Base-by-base conservation (phyloP, 1,139 yeast genomes). In the Sugiyamaella japonica region DNA sequence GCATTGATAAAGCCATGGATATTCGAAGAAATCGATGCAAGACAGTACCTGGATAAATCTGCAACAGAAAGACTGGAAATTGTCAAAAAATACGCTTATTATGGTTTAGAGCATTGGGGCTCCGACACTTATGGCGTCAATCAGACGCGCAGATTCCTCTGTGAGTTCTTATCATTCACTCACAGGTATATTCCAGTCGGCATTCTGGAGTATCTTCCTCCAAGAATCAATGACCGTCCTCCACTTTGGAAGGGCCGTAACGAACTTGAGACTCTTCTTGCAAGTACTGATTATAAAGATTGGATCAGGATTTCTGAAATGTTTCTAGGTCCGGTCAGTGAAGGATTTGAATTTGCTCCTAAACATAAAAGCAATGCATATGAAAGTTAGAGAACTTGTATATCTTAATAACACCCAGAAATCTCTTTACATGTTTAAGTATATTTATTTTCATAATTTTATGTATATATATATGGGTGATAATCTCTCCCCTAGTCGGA, bases 1-100 rank as follows among this genome's bases (percentile, higher is more conserved):
- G 98, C 98, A 0, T 80, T 93, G 62, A 91, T 95, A 70, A 93
- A 95, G 72, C 99, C 99, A 47, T 93, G 99, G 99, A 89, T 93
- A 49, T 93, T 93, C 66, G 98, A 95, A 74, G 99, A 93, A 73
- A 83, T 95, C 52, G 95, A 91, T 55, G 78, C 95, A 7, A 83
- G 84, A 65, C 98, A 93, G 70, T 86, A 90, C 68, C 73, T 93
- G 61, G 99, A 93, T 71, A 95, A 93, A 72, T 77, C 89, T 2
- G 85, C 97, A n/a, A 76, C 84, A 38, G 97, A 93, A 72, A 82
- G 99, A 70, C 78, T 93, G 56, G 95, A 85, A 32, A 82, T 86
- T 53, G 72, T 91, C 63, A 76, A 77, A 59, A 79, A 78, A 53
- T 93, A 84, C 68, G 83, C 95, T 12, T 74, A 84, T 55, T 88